Conservation (phyloP, 1,139 yeast genomes). For the Yamadazyma aaseri region DNA sequence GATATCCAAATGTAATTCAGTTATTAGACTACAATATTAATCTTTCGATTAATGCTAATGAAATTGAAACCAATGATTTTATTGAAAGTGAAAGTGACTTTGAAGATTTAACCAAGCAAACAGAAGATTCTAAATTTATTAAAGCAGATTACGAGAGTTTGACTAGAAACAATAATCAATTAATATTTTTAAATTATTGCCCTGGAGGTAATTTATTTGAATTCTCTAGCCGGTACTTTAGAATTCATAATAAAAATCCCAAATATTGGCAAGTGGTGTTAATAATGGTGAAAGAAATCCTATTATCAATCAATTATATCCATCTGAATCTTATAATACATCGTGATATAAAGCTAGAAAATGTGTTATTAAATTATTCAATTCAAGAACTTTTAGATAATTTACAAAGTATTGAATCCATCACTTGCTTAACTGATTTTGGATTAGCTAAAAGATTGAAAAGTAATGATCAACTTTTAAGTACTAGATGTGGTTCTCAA, state of each 20-base stretch:
- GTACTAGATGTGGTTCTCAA: constrained; percentile 92
- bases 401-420: constrained; percentile 22
- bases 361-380: constrained; percentile 52
- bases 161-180: constrained; percentile 31
- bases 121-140: constrained; percentile 1
- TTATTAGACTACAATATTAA: constrained; percentile 34
- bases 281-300: constrained; percentile 67
- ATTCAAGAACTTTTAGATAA: constrained; percentile 14
- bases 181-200: constrained; percentile 73
- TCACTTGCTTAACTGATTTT: constrained; percentile 78
- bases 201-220: constrained; percentile 82
- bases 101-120: background rate
- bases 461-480: constrained; percentile 57
- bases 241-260: constrained; percentile 20
- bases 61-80: constrained; percentile 18
- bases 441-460: constrained; percentile 77
- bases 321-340: constrained; percentile 72
- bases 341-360: constrained; percentile 86
- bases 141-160: constrained; percentile 23
- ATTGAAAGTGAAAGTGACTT: constrained; percentile 20
- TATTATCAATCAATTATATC: constrained; percentile 68
- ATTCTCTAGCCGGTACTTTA: constrained; percentile 35
- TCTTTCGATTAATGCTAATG: constrained; percentile 20
- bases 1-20: constrained; percentile 43
- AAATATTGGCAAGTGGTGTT: constrained; percentile 48